These are phyloP conservation scores for Perkinsus olseni DNA, from an alignment of 169 alveolate species.

Conservation along the genomic window DNA sequence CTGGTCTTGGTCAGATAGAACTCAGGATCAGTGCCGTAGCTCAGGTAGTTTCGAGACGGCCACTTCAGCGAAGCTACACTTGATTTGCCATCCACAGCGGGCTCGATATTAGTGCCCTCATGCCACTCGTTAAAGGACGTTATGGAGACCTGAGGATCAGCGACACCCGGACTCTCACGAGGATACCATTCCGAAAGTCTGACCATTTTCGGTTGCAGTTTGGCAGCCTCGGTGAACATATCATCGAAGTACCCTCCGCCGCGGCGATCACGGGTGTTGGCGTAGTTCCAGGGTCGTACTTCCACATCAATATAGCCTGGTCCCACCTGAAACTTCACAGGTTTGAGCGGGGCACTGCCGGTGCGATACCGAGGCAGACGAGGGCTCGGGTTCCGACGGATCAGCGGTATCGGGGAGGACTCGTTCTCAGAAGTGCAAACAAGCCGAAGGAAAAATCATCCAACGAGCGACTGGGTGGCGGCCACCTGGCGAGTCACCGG, in stretches of 20 bases:
- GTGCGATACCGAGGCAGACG: too few relatives aligned
- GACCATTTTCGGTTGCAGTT: neutral
- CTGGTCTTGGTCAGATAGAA: neutral
- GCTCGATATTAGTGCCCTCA: neutral
- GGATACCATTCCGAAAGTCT: neutral
- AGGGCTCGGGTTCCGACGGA: too few relatives aligned
- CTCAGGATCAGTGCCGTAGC: neutral
- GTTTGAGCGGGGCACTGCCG: neutral
- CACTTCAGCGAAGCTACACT: neutral
- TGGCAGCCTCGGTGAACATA: neutral
- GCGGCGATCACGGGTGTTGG: neutral
- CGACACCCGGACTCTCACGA: neutral
- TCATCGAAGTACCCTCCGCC: neutral
- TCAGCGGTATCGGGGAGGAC: too few relatives aligned
- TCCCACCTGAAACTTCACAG: neutral
- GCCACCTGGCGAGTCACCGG: too few relatives aligned
- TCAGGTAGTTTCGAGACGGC: neutral
- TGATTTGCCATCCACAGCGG: neutral
- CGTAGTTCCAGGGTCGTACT: neutral
- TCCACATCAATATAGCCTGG: neutral
- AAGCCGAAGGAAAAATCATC: too few relatives aligned
- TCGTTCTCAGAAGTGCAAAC: too few relatives aligned
- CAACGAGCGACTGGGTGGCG: too few relatives aligned
- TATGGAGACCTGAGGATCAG: neutral
- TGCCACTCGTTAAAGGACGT: neutral